A percentile compares a stretch with the other conserved stretches of the same genome.
Evolutionary conservation across 192 early-diverging fungal species (phyloP).

Genomic region (Podila epicladia): DNA sequence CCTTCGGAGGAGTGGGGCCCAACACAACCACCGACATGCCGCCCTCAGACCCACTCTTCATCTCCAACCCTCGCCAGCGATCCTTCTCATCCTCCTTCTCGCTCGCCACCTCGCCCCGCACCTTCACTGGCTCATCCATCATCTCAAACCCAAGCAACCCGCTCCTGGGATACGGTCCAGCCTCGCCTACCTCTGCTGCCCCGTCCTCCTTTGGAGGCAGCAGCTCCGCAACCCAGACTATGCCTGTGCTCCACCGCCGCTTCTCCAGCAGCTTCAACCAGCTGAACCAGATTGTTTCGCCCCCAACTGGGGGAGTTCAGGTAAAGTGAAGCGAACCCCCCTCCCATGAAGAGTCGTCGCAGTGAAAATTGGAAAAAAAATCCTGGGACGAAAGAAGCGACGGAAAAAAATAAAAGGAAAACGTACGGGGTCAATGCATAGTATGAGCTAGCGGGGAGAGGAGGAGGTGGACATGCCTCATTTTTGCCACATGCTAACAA

Average conservation of each 20-base stretch:
- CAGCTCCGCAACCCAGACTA: constrained; percentile 5
- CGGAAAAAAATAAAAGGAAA: background rate
- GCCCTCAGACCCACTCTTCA: constrained; percentile 12
- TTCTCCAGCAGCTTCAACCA: constrained; percentile 49
- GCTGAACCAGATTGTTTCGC: constrained; percentile 36
- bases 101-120: constrained; percentile 20
- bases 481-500: background rate
- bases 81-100: constrained; percentile 49
- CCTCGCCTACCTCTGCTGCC: constrained; percentile 16
- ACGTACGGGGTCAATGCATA: background rate
- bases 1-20: constrained; percentile 16
- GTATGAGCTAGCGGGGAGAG: background rate
- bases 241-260: constrained; percentile 33
- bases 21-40: background rate
- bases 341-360: too few species aligned
- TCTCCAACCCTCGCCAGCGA: constrained; percentile 39
- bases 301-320: constrained; percentile 2
- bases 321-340: constrained; percentile 13
- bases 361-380: background rate
- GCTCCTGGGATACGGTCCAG: constrained; percentile 10
- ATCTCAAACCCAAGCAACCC: constrained; percentile 38
- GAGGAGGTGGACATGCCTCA: background rate
- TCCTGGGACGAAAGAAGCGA: background rate
- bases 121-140: constrained; percentile 34
- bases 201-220: background rate